Conservation (phyloP, 805 yeast species). For the Candida jianshihensis region DNA sequence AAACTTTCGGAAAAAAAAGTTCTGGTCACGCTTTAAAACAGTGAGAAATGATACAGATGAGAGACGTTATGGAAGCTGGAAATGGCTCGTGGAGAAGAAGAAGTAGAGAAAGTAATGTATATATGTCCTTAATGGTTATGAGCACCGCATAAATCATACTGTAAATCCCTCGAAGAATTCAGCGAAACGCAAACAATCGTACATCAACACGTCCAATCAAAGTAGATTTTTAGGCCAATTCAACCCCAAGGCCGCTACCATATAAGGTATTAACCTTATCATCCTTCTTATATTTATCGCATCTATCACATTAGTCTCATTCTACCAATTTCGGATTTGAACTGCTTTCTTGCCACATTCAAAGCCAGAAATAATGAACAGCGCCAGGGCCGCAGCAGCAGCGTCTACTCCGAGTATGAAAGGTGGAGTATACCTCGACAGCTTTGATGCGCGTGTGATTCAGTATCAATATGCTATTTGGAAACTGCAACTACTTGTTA, state of each 20-base stretch:
- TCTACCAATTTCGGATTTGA: too few relatives aligned
- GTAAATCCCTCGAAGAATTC: too few relatives aligned
- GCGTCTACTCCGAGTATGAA: slow-evolving; percentile 27
- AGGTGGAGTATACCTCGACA: slow-evolving; percentile 32
- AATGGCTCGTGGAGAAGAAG: slow-evolving; percentile 43
- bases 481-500: slow-evolving; percentile 35
- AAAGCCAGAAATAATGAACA: background rate
- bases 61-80: slow-evolving; percentile 44
- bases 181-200: too few relatives aligned
- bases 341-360: too few relatives aligned
- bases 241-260: too few relatives aligned
- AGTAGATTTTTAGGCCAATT: too few relatives aligned
- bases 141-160: too few relatives aligned
- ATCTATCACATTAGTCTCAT: too few relatives aligned
- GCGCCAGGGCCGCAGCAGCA: slow-evolving; percentile 28
- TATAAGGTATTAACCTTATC: too few relatives aligned
- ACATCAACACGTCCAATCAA: too few relatives aligned
- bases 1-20: slow-evolving; percentile 7
- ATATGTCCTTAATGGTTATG: too few relatives aligned
- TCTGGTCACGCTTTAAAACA: slow-evolving; percentile 9
- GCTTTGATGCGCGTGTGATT: slow-evolving; percentile 48
- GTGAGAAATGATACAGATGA: slow-evolving; percentile 11
- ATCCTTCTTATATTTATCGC: too few relatives aligned
- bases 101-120: slow-evolving; percentile 13
- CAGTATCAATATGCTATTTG: slow-evolving; percentile 50